phyloP scores from a whole-genome alignment of 2,329 filamentous ascomycete species.

The Aspergillus piperis region DNA sequence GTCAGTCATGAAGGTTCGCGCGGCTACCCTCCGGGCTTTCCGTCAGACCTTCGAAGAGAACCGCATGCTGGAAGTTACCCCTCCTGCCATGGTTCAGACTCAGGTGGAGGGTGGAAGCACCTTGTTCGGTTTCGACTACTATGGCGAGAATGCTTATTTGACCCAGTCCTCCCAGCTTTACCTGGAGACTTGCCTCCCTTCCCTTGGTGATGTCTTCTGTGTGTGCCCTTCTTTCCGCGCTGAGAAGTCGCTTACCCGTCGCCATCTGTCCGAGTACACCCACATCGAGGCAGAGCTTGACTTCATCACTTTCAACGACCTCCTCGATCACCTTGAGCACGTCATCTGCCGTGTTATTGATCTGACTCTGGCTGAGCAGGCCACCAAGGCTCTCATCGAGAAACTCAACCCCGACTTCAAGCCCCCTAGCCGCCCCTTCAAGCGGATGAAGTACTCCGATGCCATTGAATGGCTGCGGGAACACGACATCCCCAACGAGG shows the following conservation, averaged over 20 bases:
- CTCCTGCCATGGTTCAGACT: constrained; percentile 89
- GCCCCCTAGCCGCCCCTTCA: constrained; percentile 79
- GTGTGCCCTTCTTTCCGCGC: constrained; percentile 99
- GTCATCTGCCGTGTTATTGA: constrained; percentile 86
- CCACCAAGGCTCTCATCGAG: constrained; percentile 72
- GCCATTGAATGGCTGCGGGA: constrained; percentile 92
- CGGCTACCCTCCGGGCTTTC: constrained; percentile 79
- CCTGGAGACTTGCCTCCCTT: constrained; percentile 89
- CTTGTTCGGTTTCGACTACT: constrained; percentile 86
- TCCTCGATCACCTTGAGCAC: constrained; percentile 82
- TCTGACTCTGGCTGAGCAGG: constrained; percentile 70
- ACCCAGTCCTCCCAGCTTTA: constrained; percentile 98
- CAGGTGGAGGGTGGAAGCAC: constrained; percentile 92
- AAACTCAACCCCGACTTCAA: constrained; percentile 89
- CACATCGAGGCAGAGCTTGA: constrained; percentile 96
- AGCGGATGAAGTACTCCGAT: constrained; percentile 91
- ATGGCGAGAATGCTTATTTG: constrained; percentile 85
- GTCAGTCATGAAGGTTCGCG: constrained; percentile 84
- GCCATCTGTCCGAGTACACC: constrained; percentile 94
- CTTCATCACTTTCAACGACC: constrained; percentile 89
- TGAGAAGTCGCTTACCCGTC: constrained; percentile 90
- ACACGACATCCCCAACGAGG: constrained; percentile 89
- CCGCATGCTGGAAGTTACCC: constrained; percentile 78
- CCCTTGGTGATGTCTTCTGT: constrained; percentile 92
- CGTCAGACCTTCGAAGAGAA: constrained; percentile 74